A percentile compares a stretch with the other conserved stretches of the same genome.
Conservation (phyloP, 2,329 filamentous ascomycete genomes). For the Beauveria pseudobassiana region DNA sequence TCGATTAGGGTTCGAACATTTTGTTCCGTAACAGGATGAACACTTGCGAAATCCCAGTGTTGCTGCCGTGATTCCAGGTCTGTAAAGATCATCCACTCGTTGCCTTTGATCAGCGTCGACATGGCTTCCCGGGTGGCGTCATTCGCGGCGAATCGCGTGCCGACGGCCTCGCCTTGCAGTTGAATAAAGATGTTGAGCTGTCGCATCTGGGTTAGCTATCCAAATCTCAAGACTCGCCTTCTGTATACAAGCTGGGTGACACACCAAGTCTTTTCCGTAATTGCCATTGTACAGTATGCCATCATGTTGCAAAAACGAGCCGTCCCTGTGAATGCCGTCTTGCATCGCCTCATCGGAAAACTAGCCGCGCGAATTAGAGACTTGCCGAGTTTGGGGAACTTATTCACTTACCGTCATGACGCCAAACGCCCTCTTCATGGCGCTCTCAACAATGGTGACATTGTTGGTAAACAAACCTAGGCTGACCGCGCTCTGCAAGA, state of each 20-base stretch:
- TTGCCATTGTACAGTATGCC: conserved; percentile 20
- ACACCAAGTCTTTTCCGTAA: conserved; percentile 19
- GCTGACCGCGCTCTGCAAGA: conserved; percentile 19
- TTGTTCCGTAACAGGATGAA: not conserved
- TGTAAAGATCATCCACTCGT: conserved; percentile 19
- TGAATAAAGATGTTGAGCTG: conserved; percentile 20
- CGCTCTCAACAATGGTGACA: conserved; percentile 15
- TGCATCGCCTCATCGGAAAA: conserved; percentile 13
- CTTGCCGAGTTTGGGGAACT: not conserved
- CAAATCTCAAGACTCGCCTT: too few species aligned
- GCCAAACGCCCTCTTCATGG: conserved; percentile 14
- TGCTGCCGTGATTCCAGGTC: conserved; percentile 13
- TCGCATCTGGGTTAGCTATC: not conserved
- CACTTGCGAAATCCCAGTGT: conserved; percentile 18
- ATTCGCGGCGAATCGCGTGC: conserved; percentile 17
- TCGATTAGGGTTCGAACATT: not conserved
- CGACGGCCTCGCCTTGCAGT: conserved; percentile 15
- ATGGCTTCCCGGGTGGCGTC: conserved; percentile 15
- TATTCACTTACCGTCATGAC: conserved; percentile 15
- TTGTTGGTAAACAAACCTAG: conserved; percentile 17
- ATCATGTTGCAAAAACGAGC: conserved; percentile 18
- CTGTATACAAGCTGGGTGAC: not conserved
- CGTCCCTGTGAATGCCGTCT: conserved; percentile 19
- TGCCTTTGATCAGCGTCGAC: conserved; percentile 15
- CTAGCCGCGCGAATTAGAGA: not conserved